Evolutionary conservation across 768 basidiomycete genomes (phyloP), one percentile per base, ranked within the genome.

Genomic region (Tricholoma bakamatsutake): DNA sequence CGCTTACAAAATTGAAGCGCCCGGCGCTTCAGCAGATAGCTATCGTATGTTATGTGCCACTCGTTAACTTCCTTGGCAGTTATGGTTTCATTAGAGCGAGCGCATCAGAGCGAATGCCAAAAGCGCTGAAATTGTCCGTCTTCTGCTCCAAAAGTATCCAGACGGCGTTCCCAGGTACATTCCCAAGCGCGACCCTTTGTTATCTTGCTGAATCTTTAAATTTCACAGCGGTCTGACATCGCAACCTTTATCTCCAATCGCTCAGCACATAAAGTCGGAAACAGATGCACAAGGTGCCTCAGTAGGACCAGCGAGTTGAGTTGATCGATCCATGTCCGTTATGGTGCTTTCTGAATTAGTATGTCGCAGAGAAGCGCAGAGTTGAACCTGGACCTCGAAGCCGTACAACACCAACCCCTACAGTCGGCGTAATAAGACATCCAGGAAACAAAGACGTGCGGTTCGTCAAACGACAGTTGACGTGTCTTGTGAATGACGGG

Each of bases 51-150:
- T 28, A 4, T 10, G n/a, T 27, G 15, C 15, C 8, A 7, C 28
- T 21, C 35, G 2, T 40, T 13, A 13, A 15, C 37, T 45, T 15
- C 34, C 4, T 21, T 24, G 9, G 9, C n/a, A 21, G 13, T 51
- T 31, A 27, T 30, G n/a, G 7, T 52, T 46, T 34, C 37, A 45
- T 39, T 35, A 67, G 66, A 61, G 50, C 49, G 59, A 64, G 50
- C 56, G 57, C 10, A 51, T 67, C n/a, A 67, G 53, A 52, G 65
- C 65, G 12, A 65, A 64, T 40, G 42, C 24, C 13, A 66, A 59
- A 54, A 66, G 57, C 24, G 40, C 51, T 28, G 52, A 55, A 27
- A 60, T 67, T 17, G 62, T 65, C 18, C 54, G 61, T 7, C 27
- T 48, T 11, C 55, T 67, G 17, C 47, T 59, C 17, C 15, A 40